These are phyloP conservation scores for Populus davidiana DNA, from an alignment of 345 rosid genomes.

Conservation along the genomic window DNA sequence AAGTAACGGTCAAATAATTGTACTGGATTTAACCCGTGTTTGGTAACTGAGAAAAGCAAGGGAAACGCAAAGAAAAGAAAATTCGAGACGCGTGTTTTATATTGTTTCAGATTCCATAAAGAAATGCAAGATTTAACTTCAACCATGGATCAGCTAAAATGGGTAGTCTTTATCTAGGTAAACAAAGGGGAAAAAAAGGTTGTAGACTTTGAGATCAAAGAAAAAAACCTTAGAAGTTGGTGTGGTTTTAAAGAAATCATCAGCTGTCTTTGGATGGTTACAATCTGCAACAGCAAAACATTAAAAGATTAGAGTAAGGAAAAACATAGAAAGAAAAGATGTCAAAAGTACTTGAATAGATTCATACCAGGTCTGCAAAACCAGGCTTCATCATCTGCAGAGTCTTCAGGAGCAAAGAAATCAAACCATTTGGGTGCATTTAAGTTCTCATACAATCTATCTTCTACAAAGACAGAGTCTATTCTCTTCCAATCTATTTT, in stretches of 20 bases:
- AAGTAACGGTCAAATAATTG: not conserved
- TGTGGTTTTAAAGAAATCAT: constrained; percentile 57
- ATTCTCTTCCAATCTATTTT: constrained; percentile 87
- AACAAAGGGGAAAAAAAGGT: constrained; percentile 3
- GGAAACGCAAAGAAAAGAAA: not conserved
- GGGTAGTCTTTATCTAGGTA: not conserved
- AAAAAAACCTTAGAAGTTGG: constrained; percentile 47
- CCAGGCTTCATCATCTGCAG: constrained; percentile 58
- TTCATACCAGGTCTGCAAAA: constrained; percentile 78
- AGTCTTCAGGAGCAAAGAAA: constrained; percentile 45
- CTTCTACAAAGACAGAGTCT: constrained; percentile 69
- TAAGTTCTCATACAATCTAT: constrained; percentile 68
- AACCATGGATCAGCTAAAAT: not conserved
- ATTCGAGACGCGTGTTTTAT: not conserved
- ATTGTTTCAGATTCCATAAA: not conserved
- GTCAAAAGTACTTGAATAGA: not conserved
- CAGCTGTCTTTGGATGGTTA: constrained; percentile 76
- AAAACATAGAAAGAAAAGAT: not conserved
- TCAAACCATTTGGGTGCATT: constrained; percentile 88
- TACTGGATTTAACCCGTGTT: not conserved
- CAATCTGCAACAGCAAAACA: constrained; percentile 46
- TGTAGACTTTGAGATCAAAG: not conserved
- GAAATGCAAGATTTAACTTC: not conserved
- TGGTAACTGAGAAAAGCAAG: not conserved
- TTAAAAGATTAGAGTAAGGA: not conserved